Evolutionary conservation across 768 basidiomycete species (phyloP).

Genomic region (Agaricus blazei): DNA sequence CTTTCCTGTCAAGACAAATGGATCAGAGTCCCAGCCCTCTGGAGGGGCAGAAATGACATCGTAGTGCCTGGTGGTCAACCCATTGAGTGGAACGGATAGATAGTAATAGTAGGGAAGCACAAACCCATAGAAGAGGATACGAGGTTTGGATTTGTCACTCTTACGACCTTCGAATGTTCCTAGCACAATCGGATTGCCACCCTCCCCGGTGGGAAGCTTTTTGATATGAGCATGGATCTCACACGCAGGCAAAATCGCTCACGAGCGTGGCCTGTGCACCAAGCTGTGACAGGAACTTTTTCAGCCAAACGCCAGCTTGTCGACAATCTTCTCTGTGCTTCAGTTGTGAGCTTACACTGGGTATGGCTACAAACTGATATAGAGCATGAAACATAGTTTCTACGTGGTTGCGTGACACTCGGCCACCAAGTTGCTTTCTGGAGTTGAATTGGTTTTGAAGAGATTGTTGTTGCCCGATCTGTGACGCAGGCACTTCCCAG

Average conservation of each 20-base stretch:
- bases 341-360: conserved; percentile 72
- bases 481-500: conserved; percentile 45
- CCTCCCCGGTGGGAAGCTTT: conserved; percentile 74
- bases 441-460: conserved; percentile 5
- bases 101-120: conserved; percentile 13
- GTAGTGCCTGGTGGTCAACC: conserved; percentile 62
- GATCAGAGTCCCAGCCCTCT: conserved; percentile 77
- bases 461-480: conserved; percentile 16
- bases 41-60: conserved; percentile 86
- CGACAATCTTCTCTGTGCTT: conserved; percentile 80
- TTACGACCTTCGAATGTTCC: conserved; percentile 79
- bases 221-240: not conserved
- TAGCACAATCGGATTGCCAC: conserved; percentile 82
- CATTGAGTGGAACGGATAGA: not conserved
- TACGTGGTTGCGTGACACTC: conserved; percentile 24
- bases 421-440: conserved; percentile 7
- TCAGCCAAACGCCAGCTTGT: conserved; percentile 90
- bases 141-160: conserved; percentile 51
- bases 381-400: conserved; percentile 78
- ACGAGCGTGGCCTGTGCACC: conserved; percentile 82
- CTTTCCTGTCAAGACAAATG: conserved; percentile 74
- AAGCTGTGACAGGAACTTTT: conserved; percentile 81
- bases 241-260: conserved; percentile 15
- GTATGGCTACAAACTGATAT: conserved; percentile 82
- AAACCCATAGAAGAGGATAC: conserved; percentile 89